Evolutionary conservation across 1,139 yeast species (phyloP).

Genomic region (Saccharomyces uvarum): DNA sequence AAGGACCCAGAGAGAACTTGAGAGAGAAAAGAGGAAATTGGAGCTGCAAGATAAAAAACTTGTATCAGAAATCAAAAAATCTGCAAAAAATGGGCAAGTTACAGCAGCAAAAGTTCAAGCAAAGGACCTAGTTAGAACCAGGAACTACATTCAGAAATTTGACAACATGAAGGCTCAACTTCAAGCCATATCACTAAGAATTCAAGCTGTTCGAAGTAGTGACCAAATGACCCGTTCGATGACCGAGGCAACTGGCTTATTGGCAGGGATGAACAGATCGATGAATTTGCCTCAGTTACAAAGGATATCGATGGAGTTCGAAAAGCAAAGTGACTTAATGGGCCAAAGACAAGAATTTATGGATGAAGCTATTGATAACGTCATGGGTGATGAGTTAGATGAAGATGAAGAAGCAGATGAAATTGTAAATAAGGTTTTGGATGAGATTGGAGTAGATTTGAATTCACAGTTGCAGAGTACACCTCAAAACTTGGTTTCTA

Average conservation of each 20-base stretch:
- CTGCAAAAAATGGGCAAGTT: slow-evolving; percentile 84
- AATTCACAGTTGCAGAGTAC: slow-evolving; percentile 58
- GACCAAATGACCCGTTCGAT: slow-evolving; percentile 94
- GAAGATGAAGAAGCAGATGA: slow-evolving; percentile 91
- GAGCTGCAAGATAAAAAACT: slow-evolving; percentile 89
- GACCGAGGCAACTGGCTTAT: slow-evolving; percentile 87
- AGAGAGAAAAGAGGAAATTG: slow-evolving; percentile 75
- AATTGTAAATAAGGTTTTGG: slow-evolving; percentile 82
- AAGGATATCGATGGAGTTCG: slow-evolving; percentile 90
- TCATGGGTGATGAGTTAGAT: slow-evolving; percentile 72
- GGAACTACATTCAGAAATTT: slow-evolving; percentile 74
- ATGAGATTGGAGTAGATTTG: slow-evolving; percentile 90
- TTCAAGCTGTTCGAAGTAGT: slow-evolving; percentile 85
- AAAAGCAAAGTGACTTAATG: slow-evolving; percentile 90
- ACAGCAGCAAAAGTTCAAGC: slow-evolving; percentile 92
- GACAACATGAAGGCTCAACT: slow-evolving; percentile 90
- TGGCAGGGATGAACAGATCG: slow-evolving; percentile 78
- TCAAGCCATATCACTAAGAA: slow-evolving; percentile 85
- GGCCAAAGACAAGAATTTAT: slow-evolving; percentile 97
- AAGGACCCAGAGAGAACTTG: slow-evolving; percentile 85
- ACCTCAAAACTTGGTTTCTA: slow-evolving; percentile 45
- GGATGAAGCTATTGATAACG: slow-evolving; percentile 96
- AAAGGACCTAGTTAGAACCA: slow-evolving; percentile 84
- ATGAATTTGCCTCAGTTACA: slow-evolving; percentile 89
- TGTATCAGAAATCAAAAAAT: slow-evolving; percentile 74